phyloP scores from a whole-genome alignment of 306 rosid species.

The Prinsepia uniflora region DNA sequence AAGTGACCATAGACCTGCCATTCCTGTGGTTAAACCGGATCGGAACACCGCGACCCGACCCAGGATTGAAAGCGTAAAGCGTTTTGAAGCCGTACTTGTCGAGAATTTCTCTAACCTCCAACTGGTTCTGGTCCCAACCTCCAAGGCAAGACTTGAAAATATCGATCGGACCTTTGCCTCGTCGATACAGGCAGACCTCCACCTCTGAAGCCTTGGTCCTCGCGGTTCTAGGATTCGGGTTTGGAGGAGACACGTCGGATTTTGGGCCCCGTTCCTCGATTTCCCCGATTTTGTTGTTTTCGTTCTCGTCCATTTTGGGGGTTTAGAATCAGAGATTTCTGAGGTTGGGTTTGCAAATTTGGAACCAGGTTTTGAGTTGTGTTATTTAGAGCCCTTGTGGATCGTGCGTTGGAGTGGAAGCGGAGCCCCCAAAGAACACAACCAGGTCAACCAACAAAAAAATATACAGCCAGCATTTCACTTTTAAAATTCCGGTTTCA shows the following conservation, averaged over 20 bases:
- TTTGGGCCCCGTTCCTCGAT: constrained; percentile 26
- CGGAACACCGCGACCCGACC: constrained; percentile 63
- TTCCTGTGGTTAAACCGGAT: constrained; percentile 66
- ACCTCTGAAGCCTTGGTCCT: constrained; percentile 54
- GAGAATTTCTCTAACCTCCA: constrained; percentile 72
- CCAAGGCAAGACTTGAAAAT: constrained; percentile 59
- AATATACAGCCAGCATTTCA: neutral
- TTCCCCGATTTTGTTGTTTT: constrained; percentile 24
- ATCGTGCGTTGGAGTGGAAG: neutral
- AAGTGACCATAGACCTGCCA: constrained; percentile 66
- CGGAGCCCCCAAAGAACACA: neutral
- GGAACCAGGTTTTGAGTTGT: neutral
- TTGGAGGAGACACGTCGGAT: constrained; percentile 7
- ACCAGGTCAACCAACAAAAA: neutral
- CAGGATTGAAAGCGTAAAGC: constrained; percentile 55
- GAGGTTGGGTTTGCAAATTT: neutral
- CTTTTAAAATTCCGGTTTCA: no score
- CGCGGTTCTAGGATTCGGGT: constrained; percentile 20
- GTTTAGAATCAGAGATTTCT: neutral
- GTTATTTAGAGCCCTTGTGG: neutral
- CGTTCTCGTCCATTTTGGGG: constrained; percentile 1
- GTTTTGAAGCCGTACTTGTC: constrained; percentile 63
- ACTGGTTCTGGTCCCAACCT: constrained; percentile 90
- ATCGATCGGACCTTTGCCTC: constrained; percentile 74
- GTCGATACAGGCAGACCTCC: constrained; percentile 54